These are phyloP conservation scores for Fusarium penzigii DNA, from an alignment of 2,329 filamentous ascomycete species.

Conservation along the genomic window DNA sequence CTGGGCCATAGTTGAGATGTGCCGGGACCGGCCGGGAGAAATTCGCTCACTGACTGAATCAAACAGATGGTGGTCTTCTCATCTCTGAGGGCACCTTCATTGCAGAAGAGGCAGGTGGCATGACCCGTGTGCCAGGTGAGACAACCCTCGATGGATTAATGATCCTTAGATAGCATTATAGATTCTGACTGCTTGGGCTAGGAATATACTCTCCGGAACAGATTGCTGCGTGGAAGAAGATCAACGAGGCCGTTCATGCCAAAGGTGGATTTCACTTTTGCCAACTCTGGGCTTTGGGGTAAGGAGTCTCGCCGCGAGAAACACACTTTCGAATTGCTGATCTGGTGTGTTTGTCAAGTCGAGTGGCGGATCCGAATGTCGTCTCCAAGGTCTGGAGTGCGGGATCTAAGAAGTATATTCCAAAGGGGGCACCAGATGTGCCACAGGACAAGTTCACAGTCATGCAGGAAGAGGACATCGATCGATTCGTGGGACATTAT, in stretches of 20 bases:
- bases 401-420: slow-evolving; percentile 15
- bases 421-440: slow-evolving; percentile 7
- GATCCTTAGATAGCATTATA: neutral
- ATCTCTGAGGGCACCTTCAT: slow-evolving; percentile 49
- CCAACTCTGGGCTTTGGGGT: slow-evolving; percentile 65
- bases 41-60: neutral
- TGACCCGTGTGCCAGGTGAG: slow-evolving; percentile 25
- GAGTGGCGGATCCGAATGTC: slow-evolving; percentile 20
- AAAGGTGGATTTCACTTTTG: slow-evolving; percentile 62
- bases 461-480: slow-evolving; percentile 67
- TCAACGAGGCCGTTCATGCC: slow-evolving; percentile 64
- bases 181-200: slow-evolving; percentile 19
- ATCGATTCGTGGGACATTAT: slow-evolving; percentile 60
- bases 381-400: slow-evolving; percentile 21
- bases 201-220: slow-evolving; percentile 60
- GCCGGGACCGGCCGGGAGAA: neutral
- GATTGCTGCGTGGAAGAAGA: slow-evolving; percentile 58
- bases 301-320: slow-evolving; percentile 50
- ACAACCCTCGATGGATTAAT: neutral
- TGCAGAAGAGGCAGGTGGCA: slow-evolving; percentile 35
- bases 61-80: slow-evolving; percentile 42
- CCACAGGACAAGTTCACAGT: slow-evolving; percentile 37
- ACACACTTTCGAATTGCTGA: neutral
- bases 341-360: slow-evolving; percentile 1
- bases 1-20: no score